Evolutionary conservation across 352 stramenopile species (phyloP).

Genomic region (Peronospora destructor): DNA sequence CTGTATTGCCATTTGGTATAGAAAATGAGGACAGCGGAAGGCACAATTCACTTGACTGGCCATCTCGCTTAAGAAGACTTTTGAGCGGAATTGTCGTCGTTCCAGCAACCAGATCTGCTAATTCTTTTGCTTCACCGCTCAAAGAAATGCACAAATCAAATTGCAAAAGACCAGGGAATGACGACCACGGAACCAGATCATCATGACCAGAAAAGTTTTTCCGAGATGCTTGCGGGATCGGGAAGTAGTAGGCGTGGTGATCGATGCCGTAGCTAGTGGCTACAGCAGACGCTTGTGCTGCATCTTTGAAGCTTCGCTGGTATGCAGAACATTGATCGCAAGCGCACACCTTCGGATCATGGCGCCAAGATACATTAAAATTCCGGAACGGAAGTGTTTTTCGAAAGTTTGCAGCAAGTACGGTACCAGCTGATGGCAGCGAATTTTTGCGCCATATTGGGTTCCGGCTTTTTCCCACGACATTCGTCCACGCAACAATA

Average conservation of each 20-base stretch:
- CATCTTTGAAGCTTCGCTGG: constrained; percentile 13
- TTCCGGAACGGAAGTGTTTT: constrained; percentile 71
- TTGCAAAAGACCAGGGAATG: constrained; percentile 61
- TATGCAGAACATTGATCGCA: constrained; percentile 47
- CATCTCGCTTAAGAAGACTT: constrained; percentile 27
- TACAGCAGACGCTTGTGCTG: constrained; percentile 1
- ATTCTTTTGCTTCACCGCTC: constrained; percentile 61
- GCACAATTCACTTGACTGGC: constrained; percentile 31
- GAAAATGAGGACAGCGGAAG: constrained; percentile 36
- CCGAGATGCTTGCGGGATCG: constrained; percentile 61
- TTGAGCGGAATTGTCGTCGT: constrained; percentile 45
- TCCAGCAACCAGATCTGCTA: constrained; percentile 55
- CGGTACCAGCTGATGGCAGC: constrained; percentile 9
- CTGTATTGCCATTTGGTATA: constrained; percentile 3
- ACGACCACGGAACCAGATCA: constrained; percentile 68
- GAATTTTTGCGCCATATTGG: constrained; percentile 48
- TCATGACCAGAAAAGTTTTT: constrained; percentile 74
- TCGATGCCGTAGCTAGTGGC: constrained; percentile 46
- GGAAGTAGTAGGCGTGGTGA: constrained; percentile 80
- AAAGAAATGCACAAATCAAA: constrained; percentile 74
- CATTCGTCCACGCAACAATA: constrained; percentile 65
- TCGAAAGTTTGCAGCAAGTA: constrained; percentile 39
- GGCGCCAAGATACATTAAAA: constrained; percentile 73
- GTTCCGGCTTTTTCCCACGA: constrained; percentile 49
- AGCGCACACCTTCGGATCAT: constrained; percentile 38